Conservation (phyloP, 78 protist species). For the Dictyostelium firmibasis region DNA sequence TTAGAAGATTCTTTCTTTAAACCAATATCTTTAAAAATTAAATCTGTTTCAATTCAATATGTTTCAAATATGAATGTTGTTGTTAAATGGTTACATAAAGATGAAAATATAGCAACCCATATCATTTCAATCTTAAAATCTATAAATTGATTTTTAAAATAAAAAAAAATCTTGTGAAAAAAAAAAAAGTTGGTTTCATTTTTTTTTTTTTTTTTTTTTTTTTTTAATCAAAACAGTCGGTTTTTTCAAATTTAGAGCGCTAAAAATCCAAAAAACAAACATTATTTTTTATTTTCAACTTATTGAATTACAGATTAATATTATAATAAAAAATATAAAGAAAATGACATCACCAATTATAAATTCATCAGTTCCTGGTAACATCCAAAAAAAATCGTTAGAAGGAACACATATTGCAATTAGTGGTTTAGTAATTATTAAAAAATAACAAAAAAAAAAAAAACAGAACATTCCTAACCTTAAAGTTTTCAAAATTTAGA, state of each 20-base stretch:
- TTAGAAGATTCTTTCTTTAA: not conserved
- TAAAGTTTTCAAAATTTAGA: not conserved
- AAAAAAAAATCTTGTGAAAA: not conserved
- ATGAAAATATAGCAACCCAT: conserved; percentile 11
- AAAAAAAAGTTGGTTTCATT: not conserved
- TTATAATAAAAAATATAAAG: not conserved
- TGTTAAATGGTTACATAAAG: conserved; percentile 22
- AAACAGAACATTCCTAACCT: not conserved
- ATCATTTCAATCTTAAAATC: conserved; percentile 22
- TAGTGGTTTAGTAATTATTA: conserved; percentile 20
- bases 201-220: not conserved
- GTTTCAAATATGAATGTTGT: not conserved
- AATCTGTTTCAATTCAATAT: not conserved
- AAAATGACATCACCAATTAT: not conserved
- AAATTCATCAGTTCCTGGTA: not conserved
- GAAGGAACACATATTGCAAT: conserved; percentile 65
- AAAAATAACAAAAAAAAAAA: not conserved
- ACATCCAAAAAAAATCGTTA: not conserved
- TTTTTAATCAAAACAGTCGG: not conserved
- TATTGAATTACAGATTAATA: not conserved
- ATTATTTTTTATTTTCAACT: not conserved
- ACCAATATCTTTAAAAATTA: conserved; percentile 4
- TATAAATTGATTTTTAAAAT: not conserved
- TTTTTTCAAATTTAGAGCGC: not conserved
- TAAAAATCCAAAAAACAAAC: not conserved